Base-by-base conservation (phyloP, 176 grass and related monocot genomes). In the Oryza nivara region DNA sequence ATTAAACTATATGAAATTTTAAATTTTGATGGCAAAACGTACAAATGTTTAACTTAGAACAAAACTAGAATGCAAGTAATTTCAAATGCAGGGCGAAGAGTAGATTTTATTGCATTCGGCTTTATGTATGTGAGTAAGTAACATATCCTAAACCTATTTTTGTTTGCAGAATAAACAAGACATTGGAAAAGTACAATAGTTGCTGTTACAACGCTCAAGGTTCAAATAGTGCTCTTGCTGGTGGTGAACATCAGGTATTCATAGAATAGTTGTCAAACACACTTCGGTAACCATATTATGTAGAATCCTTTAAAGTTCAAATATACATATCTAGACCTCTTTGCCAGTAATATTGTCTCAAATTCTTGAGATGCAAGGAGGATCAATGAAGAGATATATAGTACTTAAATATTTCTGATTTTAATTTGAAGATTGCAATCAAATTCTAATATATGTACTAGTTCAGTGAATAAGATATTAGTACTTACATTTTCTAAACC, bases 191-290 rank as follows among this genome's bases (percentile, higher is more conserved):
- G 65, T 93, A 93, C 35, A 81, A 90, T 28, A 78, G 52, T 9
- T 89, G 70, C 13, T 93, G 84, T 78, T 93, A 84, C 45, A 85
- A 78, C 44, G 77, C 77, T 45, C 88, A 93, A 79, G 77, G 76
- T 85, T 80, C 70, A 72, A 90, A 46, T 44, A 49, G 17, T 82
- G 67, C 3, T 70, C 46, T 89, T 79, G 58, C 58, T 63, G 65
- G 76, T n/a, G 65, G 76, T 66, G 91, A 93, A 75, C 66, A 85
- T 84, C 91, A 93, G 88, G 91, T 93, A 88, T 20, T 67, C 13
- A 26, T 69, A 17, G 43, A 20, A 40, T 25, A 8, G 23, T 32
- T 70, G 15, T 1, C 20, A 22, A 22, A 23, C 58, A 63, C n/a
- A 23, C 9, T 63, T 63, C n/a, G 58, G 58, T 63, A 63, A 63